Evolutionary conservation across 2,329 filamentous ascomycete species (phyloP).

Genomic region (Helminthosporium solani): DNA sequence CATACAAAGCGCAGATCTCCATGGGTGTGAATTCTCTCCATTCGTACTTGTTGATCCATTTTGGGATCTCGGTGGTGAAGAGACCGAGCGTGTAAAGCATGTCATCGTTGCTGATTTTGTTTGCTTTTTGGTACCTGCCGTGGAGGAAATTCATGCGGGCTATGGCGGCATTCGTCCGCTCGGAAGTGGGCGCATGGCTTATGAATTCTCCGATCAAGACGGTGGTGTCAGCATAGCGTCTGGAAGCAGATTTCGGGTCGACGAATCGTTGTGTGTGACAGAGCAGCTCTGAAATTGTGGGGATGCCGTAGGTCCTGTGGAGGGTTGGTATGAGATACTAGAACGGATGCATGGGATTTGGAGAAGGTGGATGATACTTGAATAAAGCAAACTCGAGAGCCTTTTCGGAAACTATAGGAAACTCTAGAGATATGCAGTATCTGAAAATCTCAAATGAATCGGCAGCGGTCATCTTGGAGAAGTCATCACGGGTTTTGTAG

Average conservation of each 20-base stretch:
- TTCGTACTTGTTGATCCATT: conserved; percentile 66
- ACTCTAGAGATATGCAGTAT: conserved; percentile 53
- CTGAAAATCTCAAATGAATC: conserved; percentile 55
- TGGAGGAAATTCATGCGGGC: conserved; percentile 67
- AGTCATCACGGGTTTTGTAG: conserved; percentile 48
- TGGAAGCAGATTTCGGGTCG: conserved; percentile 19
- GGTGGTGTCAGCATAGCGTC: conserved; percentile 36
- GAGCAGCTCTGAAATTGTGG: conserved; percentile 38
- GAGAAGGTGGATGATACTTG: conserved; percentile 31
- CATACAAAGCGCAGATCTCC: conserved; percentile 62
- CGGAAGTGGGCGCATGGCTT: conserved; percentile 25
- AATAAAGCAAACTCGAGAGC: conserved; percentile 61
- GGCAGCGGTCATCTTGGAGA: conserved; percentile 55
- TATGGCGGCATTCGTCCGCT: conserved; percentile 49
- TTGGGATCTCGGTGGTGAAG: conserved; percentile 65
- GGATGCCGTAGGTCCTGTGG: conserved; percentile 40
- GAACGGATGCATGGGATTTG: too few species aligned
- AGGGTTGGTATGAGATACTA: too few species aligned
- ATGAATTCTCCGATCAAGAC: conserved; percentile 38
- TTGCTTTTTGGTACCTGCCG: conserved; percentile 55
- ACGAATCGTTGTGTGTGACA: conserved; percentile 37
- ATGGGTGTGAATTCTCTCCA: conserved; percentile 68
- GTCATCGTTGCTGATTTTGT: conserved; percentile 62
- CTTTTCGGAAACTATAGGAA: conserved; percentile 54
- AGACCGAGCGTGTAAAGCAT: conserved; percentile 66